Conservation (phyloP, 306 rosid genomes). For the Amphicarpaea edgeworthii region DNA sequence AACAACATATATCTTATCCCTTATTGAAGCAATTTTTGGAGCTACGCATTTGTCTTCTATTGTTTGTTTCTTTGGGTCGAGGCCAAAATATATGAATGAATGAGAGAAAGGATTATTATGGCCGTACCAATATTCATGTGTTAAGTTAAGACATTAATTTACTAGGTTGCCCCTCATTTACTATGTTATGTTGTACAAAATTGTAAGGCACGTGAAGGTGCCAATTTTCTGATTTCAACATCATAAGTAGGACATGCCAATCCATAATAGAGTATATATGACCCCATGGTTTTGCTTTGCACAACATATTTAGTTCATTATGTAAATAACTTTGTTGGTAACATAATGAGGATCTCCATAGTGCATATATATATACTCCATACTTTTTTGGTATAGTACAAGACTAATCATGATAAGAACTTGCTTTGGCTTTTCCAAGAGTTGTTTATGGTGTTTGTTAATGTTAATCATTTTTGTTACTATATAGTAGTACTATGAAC, state of each 20-base stretch:
- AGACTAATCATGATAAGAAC: background rate
- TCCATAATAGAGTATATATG: background rate
- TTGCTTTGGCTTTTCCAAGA: background rate
- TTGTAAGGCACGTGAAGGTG: constrained; percentile 3
- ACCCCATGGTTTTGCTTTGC: constrained; percentile 15
- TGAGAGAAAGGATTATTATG: constrained; percentile 2
- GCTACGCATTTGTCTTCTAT: constrained; percentile 29
- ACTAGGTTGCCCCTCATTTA: constrained; percentile 9
- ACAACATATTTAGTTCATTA: constrained; percentile 4
- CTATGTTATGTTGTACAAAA: background rate
- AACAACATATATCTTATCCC: constrained; percentile 46
- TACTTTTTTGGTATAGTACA: background rate
- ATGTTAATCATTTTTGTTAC: constrained; percentile 1
- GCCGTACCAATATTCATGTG: background rate
- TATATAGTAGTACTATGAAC: background rate
- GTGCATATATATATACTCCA: too few relatives aligned
- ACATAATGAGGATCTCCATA: background rate
- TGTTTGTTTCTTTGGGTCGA: background rate
- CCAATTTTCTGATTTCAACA: background rate
- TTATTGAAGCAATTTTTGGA: constrained; percentile 40
- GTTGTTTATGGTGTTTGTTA: background rate
- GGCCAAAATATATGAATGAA: constrained; percentile 26
- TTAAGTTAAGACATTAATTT: background rate
- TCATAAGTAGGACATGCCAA: constrained; percentile 8
- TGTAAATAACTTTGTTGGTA: background rate